Percentiles rank a stretch among this genome's conserved stretches.
Evolutionary conservation across 192 early-diverging fungal genomes (phyloP).

Genomic region (Piromyces sp.): DNA sequence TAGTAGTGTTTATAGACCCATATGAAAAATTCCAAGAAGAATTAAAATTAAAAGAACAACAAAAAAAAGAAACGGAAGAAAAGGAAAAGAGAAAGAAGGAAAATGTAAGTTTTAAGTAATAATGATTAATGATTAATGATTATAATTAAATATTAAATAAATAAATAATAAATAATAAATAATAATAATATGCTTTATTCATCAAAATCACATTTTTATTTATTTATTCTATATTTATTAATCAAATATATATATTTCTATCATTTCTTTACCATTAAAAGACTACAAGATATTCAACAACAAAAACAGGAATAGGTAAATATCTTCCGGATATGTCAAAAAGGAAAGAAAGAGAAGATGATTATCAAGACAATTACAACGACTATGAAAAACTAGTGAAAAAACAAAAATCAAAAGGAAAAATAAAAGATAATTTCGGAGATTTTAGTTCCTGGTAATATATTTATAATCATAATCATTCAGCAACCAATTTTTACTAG

Average conservation of each 20-base stretch:
- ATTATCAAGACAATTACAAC: not conserved
- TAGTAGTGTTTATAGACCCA: conserved; percentile 67
- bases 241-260: not conserved
- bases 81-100: conserved; percentile 3
- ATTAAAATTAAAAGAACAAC: conserved; percentile 40
- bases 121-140: too few relatives aligned
- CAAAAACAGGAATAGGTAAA: not conserved
- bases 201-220: too few relatives aligned
- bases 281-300: not conserved
- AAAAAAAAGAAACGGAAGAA: conserved; percentile 17
- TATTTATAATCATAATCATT: too few relatives aligned
- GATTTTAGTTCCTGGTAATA: not conserved
- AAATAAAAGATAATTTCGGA: not conserved
- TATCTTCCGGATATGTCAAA: not conserved
- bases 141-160: too few relatives aligned
- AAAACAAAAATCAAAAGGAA: not conserved
- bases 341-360: not conserved
- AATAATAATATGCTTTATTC: too few relatives aligned
- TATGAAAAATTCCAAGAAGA: conserved; percentile 56
- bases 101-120: not conserved
- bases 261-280: not conserved
- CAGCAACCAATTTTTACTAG: too few relatives aligned
- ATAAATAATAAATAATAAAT: too few relatives aligned
- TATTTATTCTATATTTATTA: not conserved
- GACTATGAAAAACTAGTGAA: not conserved